Evolutionary conservation across 495 filamentous ascomycete species (phyloP).

Genomic region (Astrothelium macrocarpum): DNA sequence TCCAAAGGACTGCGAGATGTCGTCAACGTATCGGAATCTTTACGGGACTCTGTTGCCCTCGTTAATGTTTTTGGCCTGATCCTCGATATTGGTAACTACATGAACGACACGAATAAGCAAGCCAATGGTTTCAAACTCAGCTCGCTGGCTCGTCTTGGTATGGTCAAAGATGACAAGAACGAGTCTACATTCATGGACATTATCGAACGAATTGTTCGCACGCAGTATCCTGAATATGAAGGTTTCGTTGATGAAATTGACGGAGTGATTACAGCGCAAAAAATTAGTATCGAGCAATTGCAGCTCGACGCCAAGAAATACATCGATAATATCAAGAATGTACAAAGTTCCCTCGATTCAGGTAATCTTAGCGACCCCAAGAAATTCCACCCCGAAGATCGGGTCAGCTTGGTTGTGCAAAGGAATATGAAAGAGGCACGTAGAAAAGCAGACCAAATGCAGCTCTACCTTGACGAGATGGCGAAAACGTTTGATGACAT

Average conservation of each 20-base stretch:
- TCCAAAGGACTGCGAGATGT: slow-evolving; percentile 71
- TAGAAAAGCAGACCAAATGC: slow-evolving; percentile 92
- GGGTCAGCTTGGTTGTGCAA: slow-evolving; percentile 83
- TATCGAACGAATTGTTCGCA: slow-evolving; percentile 93
- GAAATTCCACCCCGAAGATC: slow-evolving; percentile 96
- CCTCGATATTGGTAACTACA: slow-evolving; percentile 96
- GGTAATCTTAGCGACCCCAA: slow-evolving; percentile 93
- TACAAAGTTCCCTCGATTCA: slow-evolving; percentile 81
- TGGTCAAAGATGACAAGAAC: slow-evolving; percentile 99
- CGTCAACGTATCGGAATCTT: slow-evolving; percentile 73
- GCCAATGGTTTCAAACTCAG: slow-evolving; percentile 95
- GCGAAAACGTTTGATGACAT: slow-evolving; percentile 84
- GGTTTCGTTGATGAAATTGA: slow-evolving; percentile 75
- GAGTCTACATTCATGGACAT: slow-evolving; percentile 91
- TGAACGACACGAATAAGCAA: slow-evolving; percentile 99
- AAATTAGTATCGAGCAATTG: slow-evolving; percentile 90
- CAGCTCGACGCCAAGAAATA: slow-evolving; percentile 84
- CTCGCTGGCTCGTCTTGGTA: slow-evolving; percentile 84
- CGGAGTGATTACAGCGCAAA: slow-evolving; percentile 74
- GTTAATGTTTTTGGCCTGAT: slow-evolving; percentile 96
- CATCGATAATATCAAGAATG: slow-evolving; percentile 87
- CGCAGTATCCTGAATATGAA: slow-evolving; percentile 94
- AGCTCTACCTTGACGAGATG: slow-evolving; percentile 91
- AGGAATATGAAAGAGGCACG: slow-evolving; percentile 93
- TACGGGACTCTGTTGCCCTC: slow-evolving; percentile 80